These are phyloP conservation scores for Dalechampia spathulata DNA, from an alignment of 441 rosid species.

Conservation along the genomic window DNA sequence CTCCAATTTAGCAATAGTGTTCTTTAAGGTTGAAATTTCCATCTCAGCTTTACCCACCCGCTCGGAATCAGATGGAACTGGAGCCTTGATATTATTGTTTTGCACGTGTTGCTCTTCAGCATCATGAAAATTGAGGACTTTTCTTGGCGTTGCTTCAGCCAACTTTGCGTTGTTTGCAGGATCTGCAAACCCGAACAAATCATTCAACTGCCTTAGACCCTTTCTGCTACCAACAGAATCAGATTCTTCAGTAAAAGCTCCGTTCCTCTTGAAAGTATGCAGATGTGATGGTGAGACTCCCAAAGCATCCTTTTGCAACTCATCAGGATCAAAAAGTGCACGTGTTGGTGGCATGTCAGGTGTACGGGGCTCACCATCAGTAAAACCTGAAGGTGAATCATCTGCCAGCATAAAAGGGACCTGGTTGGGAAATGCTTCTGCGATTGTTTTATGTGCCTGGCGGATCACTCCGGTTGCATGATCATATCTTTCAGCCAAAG, in stretches of 20 bases:
- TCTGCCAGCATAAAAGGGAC: slow-evolving; percentile 55
- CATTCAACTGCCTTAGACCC: slow-evolving; percentile 49
- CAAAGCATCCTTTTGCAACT: slow-evolving; percentile 50
- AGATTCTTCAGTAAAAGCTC: slow-evolving; percentile 57
- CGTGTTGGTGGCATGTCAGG: slow-evolving; percentile 52
- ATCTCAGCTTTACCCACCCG: slow-evolving; percentile 59
- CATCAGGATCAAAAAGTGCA: slow-evolving; percentile 45
- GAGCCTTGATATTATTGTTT: slow-evolving; percentile 31
- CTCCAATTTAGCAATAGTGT: slow-evolving; percentile 69
- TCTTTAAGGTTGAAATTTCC: slow-evolving; percentile 65
- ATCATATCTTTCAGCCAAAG: slow-evolving; percentile 95
- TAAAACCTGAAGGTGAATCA: slow-evolving; percentile 47
- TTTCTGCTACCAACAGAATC: slow-evolving; percentile 35
- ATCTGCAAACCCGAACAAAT: slow-evolving; percentile 37
- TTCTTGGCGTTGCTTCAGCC: slow-evolving; percentile 52
- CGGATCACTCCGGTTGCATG: slow-evolving; percentile 87
- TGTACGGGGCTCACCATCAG: slow-evolving; percentile 60
- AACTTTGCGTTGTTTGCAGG: slow-evolving; percentile 19
- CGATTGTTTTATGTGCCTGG: slow-evolving; percentile 86
- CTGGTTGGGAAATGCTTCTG: slow-evolving; percentile 93
- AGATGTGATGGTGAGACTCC: slow-evolving; percentile 41
- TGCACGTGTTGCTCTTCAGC: slow-evolving; percentile 31
- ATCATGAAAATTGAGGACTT: slow-evolving; percentile 62
- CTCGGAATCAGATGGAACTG: slow-evolving; percentile 50
- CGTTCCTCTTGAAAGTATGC: slow-evolving; percentile 46